Evolutionary conservation across 169 alveolate species (phyloP).

Genomic region (Babesia bigemina): DNA sequence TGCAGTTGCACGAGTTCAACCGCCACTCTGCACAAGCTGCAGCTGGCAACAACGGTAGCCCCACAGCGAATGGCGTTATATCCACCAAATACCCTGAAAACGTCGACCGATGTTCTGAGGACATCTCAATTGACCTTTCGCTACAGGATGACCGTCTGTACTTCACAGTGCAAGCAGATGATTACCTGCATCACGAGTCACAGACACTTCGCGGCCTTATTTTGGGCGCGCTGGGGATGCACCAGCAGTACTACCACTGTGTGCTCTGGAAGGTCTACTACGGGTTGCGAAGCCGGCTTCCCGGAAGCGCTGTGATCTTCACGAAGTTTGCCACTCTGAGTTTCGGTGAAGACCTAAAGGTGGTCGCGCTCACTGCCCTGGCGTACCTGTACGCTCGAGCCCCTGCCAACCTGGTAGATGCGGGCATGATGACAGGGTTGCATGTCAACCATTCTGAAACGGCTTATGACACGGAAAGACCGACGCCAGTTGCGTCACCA

Average conservation of each 20-base stretch:
- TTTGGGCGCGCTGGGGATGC: background rate
- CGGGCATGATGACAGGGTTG: background rate
- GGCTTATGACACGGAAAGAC: background rate
- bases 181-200: constrained; percentile 13
- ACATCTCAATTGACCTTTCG: background rate
- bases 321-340: constrained; percentile 20
- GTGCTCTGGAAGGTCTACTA: constrained; percentile 25
- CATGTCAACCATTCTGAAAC: no score
- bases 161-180: background rate
- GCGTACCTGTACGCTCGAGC: constrained; percentile 7
- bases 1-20: constrained; percentile 5
- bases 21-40: background rate
- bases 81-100: no score
- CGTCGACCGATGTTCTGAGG: background rate
- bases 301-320: constrained; percentile 9
- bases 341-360: constrained; percentile 10
- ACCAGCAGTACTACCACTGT: background rate
- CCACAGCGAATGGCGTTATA: background rate
- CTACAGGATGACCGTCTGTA: constrained; percentile 10
- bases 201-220: constrained; percentile 6
- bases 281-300: constrained; percentile 4
- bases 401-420: background rate
- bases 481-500: background rate
- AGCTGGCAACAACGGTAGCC: background rate
- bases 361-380: constrained; percentile 21